phyloP scores from a whole-genome alignment of 768 basidiomycete species.

The Mycena rebaudengoi region DNA sequence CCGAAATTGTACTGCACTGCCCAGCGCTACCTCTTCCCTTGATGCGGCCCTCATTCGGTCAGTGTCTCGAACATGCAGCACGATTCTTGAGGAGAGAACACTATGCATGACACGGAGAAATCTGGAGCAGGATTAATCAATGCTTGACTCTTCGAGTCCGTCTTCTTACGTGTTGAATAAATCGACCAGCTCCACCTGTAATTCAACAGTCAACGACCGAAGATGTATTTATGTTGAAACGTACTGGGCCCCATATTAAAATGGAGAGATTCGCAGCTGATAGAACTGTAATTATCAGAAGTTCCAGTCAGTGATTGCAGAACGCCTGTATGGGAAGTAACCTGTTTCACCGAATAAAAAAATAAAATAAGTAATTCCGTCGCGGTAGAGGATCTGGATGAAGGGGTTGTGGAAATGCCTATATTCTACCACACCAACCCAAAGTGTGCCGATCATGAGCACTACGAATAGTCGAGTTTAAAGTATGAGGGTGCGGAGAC shows the following conservation, averaged over 20 bases:
- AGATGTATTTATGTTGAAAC: too few relatives aligned
- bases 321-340: too few relatives aligned
- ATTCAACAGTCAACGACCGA: background rate
- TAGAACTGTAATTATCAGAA: too few relatives aligned
- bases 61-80: conserved; percentile 29
- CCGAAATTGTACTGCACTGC: too few relatives aligned
- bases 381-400: too few relatives aligned
- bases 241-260: too few relatives aligned
- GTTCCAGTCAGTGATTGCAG: background rate
- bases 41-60: background rate
- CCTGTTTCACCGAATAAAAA: too few relatives aligned
- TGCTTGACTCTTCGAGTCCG: too few relatives aligned
- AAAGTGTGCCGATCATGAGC: background rate
- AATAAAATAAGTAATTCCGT: background rate
- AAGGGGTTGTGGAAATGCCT: background rate
- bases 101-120: conserved; percentile 36
- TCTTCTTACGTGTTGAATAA: conserved; percentile 2
- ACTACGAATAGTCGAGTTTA: background rate
- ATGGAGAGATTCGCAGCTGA: too few relatives aligned
- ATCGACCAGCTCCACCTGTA: conserved; percentile 1
- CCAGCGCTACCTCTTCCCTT: too few relatives aligned
- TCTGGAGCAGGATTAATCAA: too few relatives aligned
- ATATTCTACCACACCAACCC: background rate
- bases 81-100: conserved; percentile 27
- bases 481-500: background rate